Evolutionary conservation across 2,329 filamentous ascomycete species (phyloP), one percentile per base, ranked within the genome.

Genomic region (Epichloe elymi): DNA sequence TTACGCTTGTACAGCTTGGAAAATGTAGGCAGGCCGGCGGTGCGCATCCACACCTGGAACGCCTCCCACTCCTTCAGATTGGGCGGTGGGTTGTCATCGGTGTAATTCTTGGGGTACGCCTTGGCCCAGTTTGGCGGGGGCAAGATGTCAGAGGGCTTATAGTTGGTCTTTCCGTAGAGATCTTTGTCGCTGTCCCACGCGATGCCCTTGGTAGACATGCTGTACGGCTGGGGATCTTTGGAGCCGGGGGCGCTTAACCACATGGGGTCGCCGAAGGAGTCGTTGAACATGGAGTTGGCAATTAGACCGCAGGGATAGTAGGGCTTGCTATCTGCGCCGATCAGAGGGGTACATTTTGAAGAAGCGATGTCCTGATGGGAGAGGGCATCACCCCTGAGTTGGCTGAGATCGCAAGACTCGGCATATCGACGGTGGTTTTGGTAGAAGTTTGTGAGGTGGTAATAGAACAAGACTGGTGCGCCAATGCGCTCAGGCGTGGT

Each of bases 41-140:
- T 95, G 60, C 93, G 83, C 93, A 98, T 98, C 93, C 93, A 98
- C 20, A 97, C 90, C 70, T 96, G 90, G 67, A 98, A 95, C 42
- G 82, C 81, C 66, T 95, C 86, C 70, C 88, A 83, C 0, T 80
- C 70, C 55, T 83, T 76, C 17, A 97, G 67, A 59, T 93, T 70
- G 0, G 89, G 88, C 20, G 88, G 82, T 2, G 78, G 79, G 48
- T 76, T 75, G 0, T 78, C 69, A 0, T 72, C 65, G 3, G 78
- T 83, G 63, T 95, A 95, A 54, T 78, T 79, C 38, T 83, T 64
- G 6, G 83, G 83, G 58, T 85, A 95, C 52, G 80, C 77, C 12
- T 75, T 62, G 17, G 70, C 65, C 93, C 93, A 98, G 66, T 96
- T 94, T 4, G 86, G 89, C 1, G 93, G 93, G 1, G 90, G 89